Percentiles rank a stretch among this genome's conserved stretches.
Conservation (phyloP, 2,329 filamentous ascomycete genomes). For the Biscogniauxia marginata region DNA sequence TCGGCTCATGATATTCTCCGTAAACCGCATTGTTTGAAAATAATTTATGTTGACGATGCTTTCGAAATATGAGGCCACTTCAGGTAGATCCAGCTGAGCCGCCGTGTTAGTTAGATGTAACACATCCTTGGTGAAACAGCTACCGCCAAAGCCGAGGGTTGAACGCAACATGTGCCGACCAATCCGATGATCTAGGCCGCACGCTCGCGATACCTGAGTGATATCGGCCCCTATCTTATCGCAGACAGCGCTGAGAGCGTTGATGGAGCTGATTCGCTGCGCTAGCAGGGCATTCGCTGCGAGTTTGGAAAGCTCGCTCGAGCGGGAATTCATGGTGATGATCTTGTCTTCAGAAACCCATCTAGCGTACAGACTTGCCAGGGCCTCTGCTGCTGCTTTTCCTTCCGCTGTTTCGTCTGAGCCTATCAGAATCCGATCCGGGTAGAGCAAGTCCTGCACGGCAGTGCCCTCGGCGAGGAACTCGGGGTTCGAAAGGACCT, state of each 20-base stretch:
- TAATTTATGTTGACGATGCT: constrained; percentile 72
- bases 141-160: constrained; percentile 72
- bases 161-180: constrained; percentile 70
- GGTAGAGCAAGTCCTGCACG: constrained; percentile 64
- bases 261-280: constrained; percentile 76
- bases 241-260: constrained; percentile 72
- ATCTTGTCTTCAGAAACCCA: constrained; percentile 69
- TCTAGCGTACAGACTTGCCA: constrained; percentile 63
- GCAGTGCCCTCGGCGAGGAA: constrained; percentile 76
- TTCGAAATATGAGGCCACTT: constrained; percentile 73
- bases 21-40: no score
- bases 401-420: constrained; percentile 60
- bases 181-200: constrained; percentile 68
- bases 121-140: constrained; percentile 78
- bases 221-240: constrained; percentile 72
- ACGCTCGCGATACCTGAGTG: constrained; percentile 64
- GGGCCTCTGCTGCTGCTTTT: constrained; percentile 57
- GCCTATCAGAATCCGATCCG: constrained; percentile 74
- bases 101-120: constrained; percentile 68
- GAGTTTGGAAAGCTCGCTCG: constrained; percentile 73
- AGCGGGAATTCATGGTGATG: constrained; percentile 70
- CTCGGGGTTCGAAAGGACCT: constrained; percentile 76
- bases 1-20: no score
- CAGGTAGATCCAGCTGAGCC: constrained; percentile 64
- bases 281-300: constrained; percentile 77